Evolutionary conservation across 352 stramenopile genomes (phyloP), one percentile per base, ranked within the genome.

Genomic region (Globisporangium parvum): DNA sequence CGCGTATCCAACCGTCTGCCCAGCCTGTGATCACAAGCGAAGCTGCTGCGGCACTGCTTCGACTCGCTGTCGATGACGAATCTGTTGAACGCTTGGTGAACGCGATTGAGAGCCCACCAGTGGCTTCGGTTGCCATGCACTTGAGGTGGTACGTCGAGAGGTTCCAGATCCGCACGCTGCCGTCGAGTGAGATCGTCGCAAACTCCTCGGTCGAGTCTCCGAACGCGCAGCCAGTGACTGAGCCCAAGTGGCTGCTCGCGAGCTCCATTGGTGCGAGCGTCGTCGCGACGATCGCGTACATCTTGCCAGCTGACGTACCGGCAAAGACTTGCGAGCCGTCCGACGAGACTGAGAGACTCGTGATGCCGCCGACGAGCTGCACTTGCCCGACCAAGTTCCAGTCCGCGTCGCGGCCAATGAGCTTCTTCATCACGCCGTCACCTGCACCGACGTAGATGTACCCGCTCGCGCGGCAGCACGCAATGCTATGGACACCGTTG

Each of bases 371-470:
- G 3, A 95, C 73, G 45, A 91, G 77, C 53, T 90, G 82, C 51
- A 95, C 83, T 52, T 95, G 83, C 17, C 71, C 69, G 21, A 92
- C 72, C 26, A 96, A 62, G 40, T 83, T 91, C 85, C 85, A 96
- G 41, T 93, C 83, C 2, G 79, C 75, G 46, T 91, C 77, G 8
- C 75, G 69, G 0, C 85, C 88, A 3, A 86, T 63, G 0, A 96
- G 69, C 46, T 93, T 92, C 67, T 92, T 93, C 31, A 97, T 62
- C 39, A 91, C 75, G 41, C 88, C 88, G 54, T 97, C 85, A 1
- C 87, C 87, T 33, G 83, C 86, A 12, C 88, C 87, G 11, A 92
- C 81, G 57, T 90, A 96, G 33, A 96, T 64, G 35, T 73, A 80
- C 1, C 73, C 72, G 0, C 76, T 85, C 11, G 70, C 69, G 48